Base-by-base conservation (phyloP, 2,329 filamentous ascomycete genomes). In the Aspergillus oerlinghausenensis region DNA sequence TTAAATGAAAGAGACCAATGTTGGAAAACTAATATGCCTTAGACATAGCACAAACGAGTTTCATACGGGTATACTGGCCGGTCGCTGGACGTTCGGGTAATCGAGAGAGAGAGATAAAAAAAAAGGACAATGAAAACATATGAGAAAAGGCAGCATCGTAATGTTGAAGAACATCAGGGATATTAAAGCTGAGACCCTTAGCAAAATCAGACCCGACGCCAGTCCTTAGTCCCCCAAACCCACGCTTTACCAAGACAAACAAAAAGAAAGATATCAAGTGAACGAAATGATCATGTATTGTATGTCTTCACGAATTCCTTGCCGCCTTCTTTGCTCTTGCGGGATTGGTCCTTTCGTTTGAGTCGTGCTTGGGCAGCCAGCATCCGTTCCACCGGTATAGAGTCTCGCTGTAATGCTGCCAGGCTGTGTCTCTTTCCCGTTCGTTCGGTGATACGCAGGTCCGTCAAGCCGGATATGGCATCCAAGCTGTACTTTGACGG, bases 321-420 rank as follows among this genome's bases (percentile, higher is more conserved):
- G 26, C 68, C 72, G n/a, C 65, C 63, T 38, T 63, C 62, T 57
- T 60, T 64, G 32, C 51, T 52, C 59, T 64, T 69, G 21, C 63
- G 63, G 29, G 52, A 62, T 28, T 67, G 61, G 48, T 64, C 61
- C 56, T 67, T 70, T 45, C 66, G 67, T 49, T 67, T 69, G 11
- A 75, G 63, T 40, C 73, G 65, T n/a, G 68, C 70, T 55, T 70
- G 65, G 3, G 73, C 73, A 9, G 70, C 70, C 3, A 71, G 63
- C 52, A 66, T 52, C 23, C 73, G 67, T 29, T 76, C 73, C 2
- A 70, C 56, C 4, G 70, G 61, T 10, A 73, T 57, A 4, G 58
- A 54, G 25, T 70, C 67, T 10, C 64, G 61, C 25, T 63, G 63
- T 8, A 65, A 17, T 54, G 63, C 61, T 19, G 60, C 52, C 3